Percentiles rank a stretch among this genome's conserved stretches.
Evolutionary conservation across 2,329 filamentous ascomycete genomes (phyloP).

Genomic region (Cryphonectria nitschkei): DNA sequence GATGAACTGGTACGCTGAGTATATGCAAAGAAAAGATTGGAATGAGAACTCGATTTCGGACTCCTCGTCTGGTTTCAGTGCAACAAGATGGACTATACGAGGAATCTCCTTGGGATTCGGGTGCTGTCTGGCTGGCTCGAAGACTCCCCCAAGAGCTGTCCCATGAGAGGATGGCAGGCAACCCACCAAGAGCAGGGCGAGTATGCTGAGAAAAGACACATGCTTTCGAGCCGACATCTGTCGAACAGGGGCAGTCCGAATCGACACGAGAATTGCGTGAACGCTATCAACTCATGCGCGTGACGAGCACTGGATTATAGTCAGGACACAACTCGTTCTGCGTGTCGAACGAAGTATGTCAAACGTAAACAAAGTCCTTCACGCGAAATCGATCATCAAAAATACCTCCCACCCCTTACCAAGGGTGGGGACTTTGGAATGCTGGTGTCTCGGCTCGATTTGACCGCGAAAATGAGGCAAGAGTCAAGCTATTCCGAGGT

Average conservation of each 20-base stretch:
- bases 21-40: conserved; percentile 34
- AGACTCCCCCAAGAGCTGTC: background rate
- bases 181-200: background rate
- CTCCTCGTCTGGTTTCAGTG: conserved; percentile 30
- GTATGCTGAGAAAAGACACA: background rate
- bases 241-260: background rate
- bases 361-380: background rate
- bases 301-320: background rate
- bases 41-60: conserved; percentile 31
- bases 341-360: background rate
- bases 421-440: background rate
- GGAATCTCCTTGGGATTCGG: conserved; percentile 28
- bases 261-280: too few relatives aligned
- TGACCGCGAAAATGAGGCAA: background rate
- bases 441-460: background rate
- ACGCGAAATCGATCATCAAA: background rate
- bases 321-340: background rate
- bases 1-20: conserved; percentile 33
- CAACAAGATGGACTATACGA: conserved; percentile 36
- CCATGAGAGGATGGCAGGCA: background rate
- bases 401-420: background rate
- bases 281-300: background rate
- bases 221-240: conserved; percentile 2
- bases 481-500: too few relatives aligned
- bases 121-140: background rate